Evolutionary conservation across 1,284 basidiomycete genomes (phyloP).

Genomic region (Mycena sp.): DNA sequence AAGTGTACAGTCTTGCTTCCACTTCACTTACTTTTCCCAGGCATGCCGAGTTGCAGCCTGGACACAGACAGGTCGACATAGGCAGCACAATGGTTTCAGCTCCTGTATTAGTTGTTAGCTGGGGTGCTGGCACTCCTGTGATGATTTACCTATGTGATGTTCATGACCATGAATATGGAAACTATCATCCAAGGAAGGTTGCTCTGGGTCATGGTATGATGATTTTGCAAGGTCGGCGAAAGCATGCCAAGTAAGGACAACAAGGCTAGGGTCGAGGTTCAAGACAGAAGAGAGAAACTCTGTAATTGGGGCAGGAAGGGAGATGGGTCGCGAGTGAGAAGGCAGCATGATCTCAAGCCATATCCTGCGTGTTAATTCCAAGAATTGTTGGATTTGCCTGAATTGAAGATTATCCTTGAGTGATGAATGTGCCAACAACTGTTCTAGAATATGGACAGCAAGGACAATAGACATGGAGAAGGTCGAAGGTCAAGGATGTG

Average conservation of each 20-base stretch:
- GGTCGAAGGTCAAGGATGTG: no score
- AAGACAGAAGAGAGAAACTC: neutral
- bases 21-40: neutral
- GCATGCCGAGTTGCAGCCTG: neutral
- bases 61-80: neutral
- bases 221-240: neutral
- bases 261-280: neutral
- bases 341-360: neutral
- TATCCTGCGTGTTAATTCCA: neutral
- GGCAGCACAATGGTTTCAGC: neutral
- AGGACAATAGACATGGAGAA: neutral
- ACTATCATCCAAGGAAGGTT: neutral
- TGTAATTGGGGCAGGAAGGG: neutral
- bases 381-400: neutral
- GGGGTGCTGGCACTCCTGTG: neutral
- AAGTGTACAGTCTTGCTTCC: conserved; percentile 12
- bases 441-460: neutral
- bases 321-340: neutral
- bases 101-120: neutral
- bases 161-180: neutral
- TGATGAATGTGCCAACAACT: neutral
- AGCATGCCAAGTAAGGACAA: conserved; percentile 1
- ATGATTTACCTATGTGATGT: neutral
- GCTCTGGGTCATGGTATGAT: neutral
- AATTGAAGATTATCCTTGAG: neutral